Percentiles rank a stretch among this genome's conserved stretches.
These are phyloP conservation scores for Petrea volubilis DNA, from an alignment of 257 asterid species.

Conservation along the genomic window DNA sequence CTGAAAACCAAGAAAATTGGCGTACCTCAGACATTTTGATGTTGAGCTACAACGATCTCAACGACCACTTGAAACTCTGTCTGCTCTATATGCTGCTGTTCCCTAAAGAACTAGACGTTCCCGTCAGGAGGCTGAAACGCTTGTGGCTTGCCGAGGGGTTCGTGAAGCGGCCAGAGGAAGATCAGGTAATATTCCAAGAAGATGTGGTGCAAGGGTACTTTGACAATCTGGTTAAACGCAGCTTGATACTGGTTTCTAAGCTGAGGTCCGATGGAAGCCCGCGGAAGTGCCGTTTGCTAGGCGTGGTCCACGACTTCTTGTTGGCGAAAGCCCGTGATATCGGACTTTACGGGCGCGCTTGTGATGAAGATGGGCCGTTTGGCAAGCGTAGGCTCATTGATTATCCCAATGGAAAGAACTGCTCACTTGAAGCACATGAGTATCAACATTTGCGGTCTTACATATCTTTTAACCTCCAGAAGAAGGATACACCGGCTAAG, in stretches of 20 bases:
- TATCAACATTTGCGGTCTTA: conserved; percentile 18
- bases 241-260: conserved; percentile 28
- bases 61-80: conserved; percentile 22
- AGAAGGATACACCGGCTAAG: conserved; percentile 29
- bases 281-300: conserved; percentile 26
- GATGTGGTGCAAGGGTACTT: conserved; percentile 22
- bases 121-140: conserved; percentile 26
- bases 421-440: not conserved
- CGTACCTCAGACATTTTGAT: not conserved
- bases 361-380: not conserved
- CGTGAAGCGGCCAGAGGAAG: not conserved
- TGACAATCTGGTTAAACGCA: conserved; percentile 25
- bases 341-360: conserved; percentile 5
- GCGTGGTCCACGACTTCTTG: conserved; percentile 18
- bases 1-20: not conserved
- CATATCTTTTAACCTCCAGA: conserved; percentile 28
- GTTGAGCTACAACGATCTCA: conserved; percentile 28
- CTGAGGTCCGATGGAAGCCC: conserved; percentile 26
- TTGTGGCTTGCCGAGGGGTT: conserved; percentile 33
- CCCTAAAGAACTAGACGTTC: conserved; percentile 25
- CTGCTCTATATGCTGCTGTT: conserved; percentile 26
- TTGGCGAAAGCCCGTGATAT: not conserved
- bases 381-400: conserved; percentile 24
- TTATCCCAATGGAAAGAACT: conserved; percentile 13
- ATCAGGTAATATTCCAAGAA: conserved; percentile 8